Evolutionary conservation across 495 filamentous ascomycete genomes (phyloP).

Genomic region (Hypoxylon perforatum): DNA sequence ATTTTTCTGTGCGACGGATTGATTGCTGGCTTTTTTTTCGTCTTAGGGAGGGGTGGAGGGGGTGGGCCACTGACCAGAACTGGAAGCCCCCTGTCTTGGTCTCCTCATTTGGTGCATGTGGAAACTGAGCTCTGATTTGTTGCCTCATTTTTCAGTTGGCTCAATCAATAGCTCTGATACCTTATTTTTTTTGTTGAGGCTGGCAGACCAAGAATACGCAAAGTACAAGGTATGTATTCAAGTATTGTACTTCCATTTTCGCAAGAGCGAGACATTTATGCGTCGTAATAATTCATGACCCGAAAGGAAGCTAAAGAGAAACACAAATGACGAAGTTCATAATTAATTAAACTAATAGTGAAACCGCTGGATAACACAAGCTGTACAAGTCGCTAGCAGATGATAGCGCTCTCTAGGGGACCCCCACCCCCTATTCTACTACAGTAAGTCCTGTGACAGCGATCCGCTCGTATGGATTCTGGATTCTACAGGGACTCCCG

Average conservation of each 20-base stretch:
- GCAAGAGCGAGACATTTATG: constrained; percentile 26
- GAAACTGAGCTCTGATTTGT: constrained; percentile 32
- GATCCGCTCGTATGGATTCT: constrained; percentile 14
- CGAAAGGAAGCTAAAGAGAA: constrained; percentile 11
- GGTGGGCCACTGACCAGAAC: constrained; percentile 14
- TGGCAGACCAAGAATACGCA: too few relatives aligned
- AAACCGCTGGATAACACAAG: constrained; percentile 5
- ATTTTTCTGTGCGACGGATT: constrained; percentile 25
- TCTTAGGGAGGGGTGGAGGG: constrained; percentile 8
- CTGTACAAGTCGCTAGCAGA: background rate
- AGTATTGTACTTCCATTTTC: constrained; percentile 23
- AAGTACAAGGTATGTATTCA: too few relatives aligned
- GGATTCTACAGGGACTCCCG: constrained; percentile 14
- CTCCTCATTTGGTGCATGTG: constrained; percentile 5
- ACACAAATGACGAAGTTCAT: background rate
- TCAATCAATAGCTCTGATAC: constrained; percentile 40
- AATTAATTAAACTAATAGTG: constrained; percentile 4
- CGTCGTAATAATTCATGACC: constrained; percentile 2
- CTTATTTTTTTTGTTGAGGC: constrained; percentile 33
- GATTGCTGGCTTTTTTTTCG: constrained; percentile 34
- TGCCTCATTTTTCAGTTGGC: constrained; percentile 43
- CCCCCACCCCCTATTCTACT: constrained; percentile 12
- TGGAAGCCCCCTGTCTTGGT: constrained; percentile 23
- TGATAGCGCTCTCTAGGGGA: too few relatives aligned
- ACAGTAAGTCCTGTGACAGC: constrained; percentile 11